phyloP scores from a whole-genome alignment of 2,329 filamentous ascomycete genomes.

The Colletotrichum musicola region DNA sequence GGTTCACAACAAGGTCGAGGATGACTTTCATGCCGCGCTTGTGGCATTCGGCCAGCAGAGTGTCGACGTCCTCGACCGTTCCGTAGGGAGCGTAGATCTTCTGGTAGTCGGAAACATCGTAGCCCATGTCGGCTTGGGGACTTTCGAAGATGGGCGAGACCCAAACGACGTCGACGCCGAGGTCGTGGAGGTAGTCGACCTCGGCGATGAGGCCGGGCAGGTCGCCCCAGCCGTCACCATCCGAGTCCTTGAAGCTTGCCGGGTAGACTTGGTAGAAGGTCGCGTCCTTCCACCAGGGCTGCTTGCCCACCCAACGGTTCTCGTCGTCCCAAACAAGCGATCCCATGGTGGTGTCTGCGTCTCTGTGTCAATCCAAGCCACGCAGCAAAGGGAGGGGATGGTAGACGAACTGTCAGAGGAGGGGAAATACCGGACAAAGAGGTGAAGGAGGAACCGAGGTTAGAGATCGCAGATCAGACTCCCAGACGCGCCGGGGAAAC shows the following conservation, averaged over 20 bases:
- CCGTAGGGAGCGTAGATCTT: constrained; percentile 76
- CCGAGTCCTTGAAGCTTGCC: constrained; percentile 69
- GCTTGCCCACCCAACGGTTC: constrained; percentile 48
- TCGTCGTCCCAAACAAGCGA: constrained; percentile 48
- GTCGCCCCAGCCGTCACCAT: constrained; percentile 74
- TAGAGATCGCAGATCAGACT: constrained; percentile 12
- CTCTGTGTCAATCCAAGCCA: background rate
- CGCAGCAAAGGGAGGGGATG: background rate
- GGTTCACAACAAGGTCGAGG: constrained; percentile 80
- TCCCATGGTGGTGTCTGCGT: constrained; percentile 46
- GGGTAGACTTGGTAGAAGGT: constrained; percentile 68
- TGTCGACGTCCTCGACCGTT: constrained; percentile 74
- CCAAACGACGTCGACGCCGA: constrained; percentile 75
- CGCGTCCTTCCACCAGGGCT: constrained; percentile 61
- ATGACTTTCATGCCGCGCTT: constrained; percentile 73
- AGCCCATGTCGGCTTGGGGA: constrained; percentile 78
- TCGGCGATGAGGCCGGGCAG: constrained; percentile 74
- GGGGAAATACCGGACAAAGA: background rate
- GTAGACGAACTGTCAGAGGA: background rate
- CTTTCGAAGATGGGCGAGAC: constrained; percentile 64
- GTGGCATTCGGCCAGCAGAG: constrained; percentile 71
- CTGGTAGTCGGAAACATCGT: constrained; percentile 79
- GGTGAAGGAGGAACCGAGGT: background rate
- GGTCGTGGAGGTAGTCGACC: constrained; percentile 72
- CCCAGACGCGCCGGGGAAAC: constrained; percentile 8